Evolutionary conservation across 306 rosid genomes (phyloP).

Genomic region (Urtica urens): DNA sequence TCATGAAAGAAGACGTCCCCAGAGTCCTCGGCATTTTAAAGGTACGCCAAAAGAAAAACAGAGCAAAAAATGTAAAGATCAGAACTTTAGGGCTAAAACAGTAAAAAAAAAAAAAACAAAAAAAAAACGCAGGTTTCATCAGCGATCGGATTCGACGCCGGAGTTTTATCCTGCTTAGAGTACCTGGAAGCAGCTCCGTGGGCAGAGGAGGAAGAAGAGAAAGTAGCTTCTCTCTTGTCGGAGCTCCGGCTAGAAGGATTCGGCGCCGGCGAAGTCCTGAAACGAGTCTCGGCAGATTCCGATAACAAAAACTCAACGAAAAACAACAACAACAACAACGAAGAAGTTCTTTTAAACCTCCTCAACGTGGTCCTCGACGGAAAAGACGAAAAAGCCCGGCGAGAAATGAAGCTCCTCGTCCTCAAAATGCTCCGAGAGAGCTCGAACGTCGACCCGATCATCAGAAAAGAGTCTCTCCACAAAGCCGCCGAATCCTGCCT

Average conservation of each 20-base stretch:
- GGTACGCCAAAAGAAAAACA: constrained; percentile 24
- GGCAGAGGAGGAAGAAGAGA: constrained; percentile 98
- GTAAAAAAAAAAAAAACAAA: no score
- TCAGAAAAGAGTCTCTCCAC: constrained; percentile 76
- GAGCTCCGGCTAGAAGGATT: constrained; percentile 86
- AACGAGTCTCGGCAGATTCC: constrained; percentile 70
- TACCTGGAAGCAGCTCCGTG: constrained; percentile 96
- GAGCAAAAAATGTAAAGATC: no score
- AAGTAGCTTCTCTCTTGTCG: constrained; percentile 73
- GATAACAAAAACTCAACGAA: constrained; percentile 40
- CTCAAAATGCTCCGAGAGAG: constrained; percentile 88
- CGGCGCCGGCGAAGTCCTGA: constrained; percentile 85
- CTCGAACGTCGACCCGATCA: constrained; percentile 64
- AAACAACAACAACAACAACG: constrained; percentile 64
- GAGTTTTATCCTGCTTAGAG: constrained; percentile 92
- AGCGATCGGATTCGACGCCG: constrained; percentile 85
- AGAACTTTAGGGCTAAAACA: no score
- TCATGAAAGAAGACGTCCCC: constrained; percentile 81
- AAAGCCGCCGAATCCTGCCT: constrained; percentile 69
- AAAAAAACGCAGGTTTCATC: constrained; percentile 99
- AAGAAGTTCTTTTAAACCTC: constrained; percentile 81
- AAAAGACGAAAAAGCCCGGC: constrained; percentile 91
- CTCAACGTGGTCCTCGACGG: constrained; percentile 94
- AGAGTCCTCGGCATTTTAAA: constrained; percentile 76
- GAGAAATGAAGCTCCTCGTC: constrained; percentile 90